phyloP scores from a whole-genome alignment of 108 stramenopile species.

The Conticribra weissflogii region DNA sequence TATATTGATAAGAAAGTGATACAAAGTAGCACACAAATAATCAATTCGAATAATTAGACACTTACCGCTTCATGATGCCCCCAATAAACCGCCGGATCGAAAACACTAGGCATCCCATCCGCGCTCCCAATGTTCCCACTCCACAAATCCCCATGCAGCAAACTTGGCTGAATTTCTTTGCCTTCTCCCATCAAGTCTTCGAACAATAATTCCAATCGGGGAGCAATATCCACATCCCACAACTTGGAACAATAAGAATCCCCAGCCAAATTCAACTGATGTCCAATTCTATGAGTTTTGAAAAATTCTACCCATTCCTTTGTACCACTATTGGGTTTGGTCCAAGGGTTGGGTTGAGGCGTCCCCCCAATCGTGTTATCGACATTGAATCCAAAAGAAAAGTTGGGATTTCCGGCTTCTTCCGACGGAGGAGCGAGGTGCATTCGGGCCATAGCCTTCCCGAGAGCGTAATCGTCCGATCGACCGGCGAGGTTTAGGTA shows the following conservation, averaged over 20 bases:
- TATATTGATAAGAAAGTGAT: no score
- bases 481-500: conserved; percentile 51
- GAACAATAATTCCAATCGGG: conserved; percentile 48
- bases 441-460: conserved; percentile 59
- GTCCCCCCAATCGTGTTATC: conserved; percentile 69
- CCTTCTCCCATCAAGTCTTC: conserved; percentile 35
- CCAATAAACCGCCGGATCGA: conserved; percentile 56
- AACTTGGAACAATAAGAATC: conserved; percentile 51
- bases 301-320: conserved; percentile 56
- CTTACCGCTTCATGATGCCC: conserved; percentile 44
- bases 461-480: conserved; percentile 43
- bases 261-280: conserved; percentile 52
- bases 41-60: not conserved
- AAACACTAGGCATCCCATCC: conserved; percentile 53
- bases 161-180: conserved; percentile 48
- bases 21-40: no score
- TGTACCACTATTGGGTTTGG: conserved; percentile 48
- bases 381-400: conserved; percentile 57
- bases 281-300: conserved; percentile 44
- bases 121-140: conserved; percentile 59
- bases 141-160: conserved; percentile 68
- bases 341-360: conserved; percentile 61
- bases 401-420: conserved; percentile 38
- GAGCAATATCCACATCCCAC: conserved; percentile 42
- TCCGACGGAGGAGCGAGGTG: conserved; percentile 51